Base-by-base conservation (phyloP, 176 grass and related monocot genomes). In the Zizania latifolia region DNA sequence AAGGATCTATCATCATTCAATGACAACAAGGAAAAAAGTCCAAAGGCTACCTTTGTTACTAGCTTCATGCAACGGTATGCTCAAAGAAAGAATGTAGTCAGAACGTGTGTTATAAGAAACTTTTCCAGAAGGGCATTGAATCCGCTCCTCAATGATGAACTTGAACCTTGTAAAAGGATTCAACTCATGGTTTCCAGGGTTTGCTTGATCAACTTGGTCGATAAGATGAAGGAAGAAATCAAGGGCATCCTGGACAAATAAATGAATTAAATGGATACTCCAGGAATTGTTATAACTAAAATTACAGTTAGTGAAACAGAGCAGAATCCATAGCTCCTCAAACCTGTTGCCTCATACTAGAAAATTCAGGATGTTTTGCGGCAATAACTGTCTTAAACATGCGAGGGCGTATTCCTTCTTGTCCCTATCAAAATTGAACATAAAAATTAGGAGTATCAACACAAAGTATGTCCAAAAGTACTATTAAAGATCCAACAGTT, bases 321-420 rank as follows among this genome's bases (percentile, higher is more conserved):
- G 69, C 28, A 86, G 14, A 65, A 81, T 15, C 22, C 5, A 62
- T 53, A 72, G 38, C 1, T 44, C 10, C 26, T 78, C 6, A 14
- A 65, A 99, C 95, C 91, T 99, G 95, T 53, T 99, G 95, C 33
- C 95, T 89, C 91, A 94, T 90, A 81, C 71, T 99, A 10, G 92
- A 99, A 86, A 99, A 94, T 40, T 99, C 95, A 65, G 95, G 76
- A 82, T 99, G 95, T 23, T 83, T 88, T 28, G 91, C 82, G 11
- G 95, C 87, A 82, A 99, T 92, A 82, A 99, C 91, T 46, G 89
- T 66, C 84, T 99, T 99, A 59, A 99, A 94, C 95, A 99, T 99
- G 12, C 76, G 89, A 87, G 95, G 91, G 71, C 89, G 87, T 64
- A 99, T 79, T n/a, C 89, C 95, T 84, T 82, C 89, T 62, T 99